phyloP scores from a whole-genome alignment of 2,329 filamentous ascomycete genomes.

The Teratosphaeria viscida region DNA sequence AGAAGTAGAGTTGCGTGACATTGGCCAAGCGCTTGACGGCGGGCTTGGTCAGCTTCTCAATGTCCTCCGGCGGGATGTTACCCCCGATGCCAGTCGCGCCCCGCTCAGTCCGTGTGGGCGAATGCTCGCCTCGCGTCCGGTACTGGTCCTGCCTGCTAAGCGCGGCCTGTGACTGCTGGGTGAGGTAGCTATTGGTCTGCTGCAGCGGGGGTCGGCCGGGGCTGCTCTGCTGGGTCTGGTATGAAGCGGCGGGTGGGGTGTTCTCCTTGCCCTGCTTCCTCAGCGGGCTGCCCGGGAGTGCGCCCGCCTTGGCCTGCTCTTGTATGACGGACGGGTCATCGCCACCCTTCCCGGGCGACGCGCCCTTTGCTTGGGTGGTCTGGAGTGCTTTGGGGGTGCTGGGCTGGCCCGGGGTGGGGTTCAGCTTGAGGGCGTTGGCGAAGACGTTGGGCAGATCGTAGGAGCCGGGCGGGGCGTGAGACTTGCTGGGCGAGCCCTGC shows the following conservation, averaged over 20 bases:
- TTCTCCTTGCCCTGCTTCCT: constrained; percentile 77
- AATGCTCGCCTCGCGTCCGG: constrained; percentile 49
- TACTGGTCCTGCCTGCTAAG: constrained; percentile 78
- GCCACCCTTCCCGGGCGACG: constrained; percentile 48
- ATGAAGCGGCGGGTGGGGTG: constrained; percentile 49
- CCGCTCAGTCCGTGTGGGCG: constrained; percentile 45
- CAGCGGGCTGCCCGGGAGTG: constrained; percentile 46
- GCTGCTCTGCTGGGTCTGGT: background rate
- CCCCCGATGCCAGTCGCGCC: constrained; percentile 16
- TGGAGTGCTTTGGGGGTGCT: constrained; percentile 51
- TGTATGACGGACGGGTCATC: constrained; percentile 18
- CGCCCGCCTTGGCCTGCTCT: constrained; percentile 39
- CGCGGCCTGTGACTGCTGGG: constrained; percentile 53
- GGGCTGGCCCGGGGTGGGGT: constrained; percentile 50
- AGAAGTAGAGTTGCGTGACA: constrained; percentile 95
- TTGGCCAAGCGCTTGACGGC: constrained; percentile 89
- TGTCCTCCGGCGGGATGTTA: constrained; percentile 67
- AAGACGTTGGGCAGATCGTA: constrained; percentile 64
- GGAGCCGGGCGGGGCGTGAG: constrained; percentile 61
- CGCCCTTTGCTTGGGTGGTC: constrained; percentile 18
- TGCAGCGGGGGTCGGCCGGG: constrained; percentile 39
- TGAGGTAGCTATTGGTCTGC: constrained; percentile 41
- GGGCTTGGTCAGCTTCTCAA: constrained; percentile 86
- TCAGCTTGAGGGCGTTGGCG: constrained; percentile 58
- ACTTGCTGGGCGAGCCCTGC: constrained; percentile 75